Conservation (phyloP, 768 basidiomycete genomes). For the Phaeolepiota aurea region DNA sequence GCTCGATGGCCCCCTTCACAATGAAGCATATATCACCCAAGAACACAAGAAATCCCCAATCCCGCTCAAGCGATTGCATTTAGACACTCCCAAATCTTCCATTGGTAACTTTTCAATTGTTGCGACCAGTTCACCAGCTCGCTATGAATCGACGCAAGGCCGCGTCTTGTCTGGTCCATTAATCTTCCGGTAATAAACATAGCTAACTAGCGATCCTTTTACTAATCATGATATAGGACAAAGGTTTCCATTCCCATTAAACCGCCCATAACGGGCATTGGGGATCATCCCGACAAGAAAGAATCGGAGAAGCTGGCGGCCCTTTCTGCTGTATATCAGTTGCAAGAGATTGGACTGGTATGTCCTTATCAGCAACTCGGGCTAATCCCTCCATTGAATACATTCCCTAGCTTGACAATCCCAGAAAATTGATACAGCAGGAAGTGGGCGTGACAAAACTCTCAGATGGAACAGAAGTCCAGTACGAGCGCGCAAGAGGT, state of each 20-base stretch:
- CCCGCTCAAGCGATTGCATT: too few species aligned
- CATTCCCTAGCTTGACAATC: conserved; percentile 27
- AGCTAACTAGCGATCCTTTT: too few species aligned
- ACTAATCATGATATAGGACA: conserved; percentile 18
- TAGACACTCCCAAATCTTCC: too few species aligned
- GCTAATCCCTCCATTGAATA: too few species aligned
- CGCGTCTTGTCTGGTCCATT: conserved; percentile 8
- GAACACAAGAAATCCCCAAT: too few species aligned
- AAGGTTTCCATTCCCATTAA: conserved; percentile 31
- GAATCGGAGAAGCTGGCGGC: conserved; percentile 72
- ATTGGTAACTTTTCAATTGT: too few species aligned
- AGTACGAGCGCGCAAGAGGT: conserved; percentile 65
- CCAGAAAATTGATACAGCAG: conserved; percentile 17
- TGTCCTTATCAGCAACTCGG: too few species aligned
- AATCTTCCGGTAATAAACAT: too few species aligned
- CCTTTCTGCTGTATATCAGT: conserved; percentile 63
- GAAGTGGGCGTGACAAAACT: conserved; percentile 24
- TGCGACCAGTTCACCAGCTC: too few species aligned
- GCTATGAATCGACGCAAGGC: too few species aligned
- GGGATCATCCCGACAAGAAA: conserved; percentile 50
- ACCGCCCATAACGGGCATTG: conserved; percentile 45
- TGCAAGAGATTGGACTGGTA: conserved; percentile 58
- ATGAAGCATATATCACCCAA: too few species aligned
- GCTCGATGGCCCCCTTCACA: too few species aligned
- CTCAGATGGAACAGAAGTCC: conserved; percentile 56